phyloP scores from a whole-genome alignment of 208 protist genomes.

The Trypanosoma vivax region DNA sequence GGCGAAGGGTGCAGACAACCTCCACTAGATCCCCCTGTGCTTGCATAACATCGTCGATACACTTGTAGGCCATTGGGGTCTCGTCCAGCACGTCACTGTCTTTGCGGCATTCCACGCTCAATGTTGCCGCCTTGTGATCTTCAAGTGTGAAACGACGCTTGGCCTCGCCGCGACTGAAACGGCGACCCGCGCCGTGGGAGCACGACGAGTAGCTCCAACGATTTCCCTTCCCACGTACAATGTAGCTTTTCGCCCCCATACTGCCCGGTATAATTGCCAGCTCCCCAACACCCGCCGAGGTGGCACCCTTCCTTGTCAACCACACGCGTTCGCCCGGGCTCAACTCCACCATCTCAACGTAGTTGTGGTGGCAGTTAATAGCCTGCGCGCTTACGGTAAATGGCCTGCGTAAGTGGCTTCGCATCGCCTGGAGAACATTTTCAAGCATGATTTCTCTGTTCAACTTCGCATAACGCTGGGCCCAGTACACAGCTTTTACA shows the following conservation, averaged over 20 bases:
- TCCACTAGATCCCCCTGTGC: conserved; percentile 78
- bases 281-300: conserved; percentile 59
- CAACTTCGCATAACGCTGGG: conserved; percentile 64
- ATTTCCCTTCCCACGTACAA: conserved; percentile 82
- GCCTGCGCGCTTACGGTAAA: conserved; percentile 42
- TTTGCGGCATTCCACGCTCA: conserved; percentile 70
- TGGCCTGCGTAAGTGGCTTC: conserved; percentile 17
- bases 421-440: conserved; percentile 49
- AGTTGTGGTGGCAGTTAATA: conserved; percentile 92
- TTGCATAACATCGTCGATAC: conserved; percentile 81
- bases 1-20: conserved; percentile 54
- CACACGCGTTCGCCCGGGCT: conserved; percentile 44
- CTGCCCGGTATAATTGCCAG: conserved; percentile 85
- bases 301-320: conserved; percentile 86
- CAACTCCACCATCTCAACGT: conserved; percentile 46
- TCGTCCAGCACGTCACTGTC: conserved; percentile 80
- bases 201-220: conserved; percentile 63
- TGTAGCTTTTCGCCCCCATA: conserved; percentile 85
- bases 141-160: conserved; percentile 72
- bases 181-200: conserved; percentile 79
- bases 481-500: conserved; percentile 77
- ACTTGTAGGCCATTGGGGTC: conserved; percentile 81
- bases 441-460: conserved; percentile 85
- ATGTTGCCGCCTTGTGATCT: conserved; percentile 59
- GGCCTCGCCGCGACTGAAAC: conserved; percentile 65